Percentiles rank a stretch among this genome's conserved stretches.
Evolutionary conservation across 352 stramenopile genomes (phyloP).

Genomic region (Phytophthora pluvialis): DNA sequence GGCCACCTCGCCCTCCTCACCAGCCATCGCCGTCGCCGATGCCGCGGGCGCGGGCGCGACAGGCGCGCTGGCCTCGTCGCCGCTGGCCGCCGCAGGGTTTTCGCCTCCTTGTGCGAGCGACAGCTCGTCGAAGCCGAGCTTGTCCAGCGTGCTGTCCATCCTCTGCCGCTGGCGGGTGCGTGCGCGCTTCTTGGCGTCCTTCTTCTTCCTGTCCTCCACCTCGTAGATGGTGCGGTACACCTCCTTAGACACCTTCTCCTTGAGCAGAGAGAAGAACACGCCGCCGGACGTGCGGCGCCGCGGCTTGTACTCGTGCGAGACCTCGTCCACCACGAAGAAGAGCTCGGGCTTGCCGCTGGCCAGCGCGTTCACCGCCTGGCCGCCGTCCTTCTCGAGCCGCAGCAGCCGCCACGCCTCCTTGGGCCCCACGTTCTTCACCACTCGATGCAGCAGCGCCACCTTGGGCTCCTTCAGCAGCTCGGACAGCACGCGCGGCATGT

Average conservation of each 20-base stretch:
- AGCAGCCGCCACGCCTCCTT: conserved; percentile 70
- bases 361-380: conserved; percentile 56
- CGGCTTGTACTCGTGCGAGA: conserved; percentile 48
- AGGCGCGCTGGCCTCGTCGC: background rate
- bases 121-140: conserved; percentile 62
- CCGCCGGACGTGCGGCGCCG: conserved; percentile 74
- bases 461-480: conserved; percentile 74
- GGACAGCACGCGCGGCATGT: conserved; percentile 63
- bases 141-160: conserved; percentile 69
- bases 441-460: conserved; percentile 70
- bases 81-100: background rate
- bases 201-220: conserved; percentile 77
- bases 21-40: conserved; percentile 11
- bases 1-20: conserved; percentile 42
- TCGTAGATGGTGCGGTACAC: conserved; percentile 80
- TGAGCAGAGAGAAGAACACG: conserved; percentile 73
- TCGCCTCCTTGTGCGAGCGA: conserved; percentile 30
- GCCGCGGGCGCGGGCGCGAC: conserved; percentile 17
- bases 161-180: conserved; percentile 52
- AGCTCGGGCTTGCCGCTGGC: conserved; percentile 52
- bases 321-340: conserved; percentile 53
- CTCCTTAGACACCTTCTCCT: conserved; percentile 67
- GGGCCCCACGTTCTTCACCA: conserved; percentile 69
- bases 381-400: conserved; percentile 67
- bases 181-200: conserved; percentile 69